These are phyloP conservation scores for Lecanosticta acicola DNA, from an alignment of 2,329 filamentous ascomycete genomes.

Conservation along the genomic window DNA sequence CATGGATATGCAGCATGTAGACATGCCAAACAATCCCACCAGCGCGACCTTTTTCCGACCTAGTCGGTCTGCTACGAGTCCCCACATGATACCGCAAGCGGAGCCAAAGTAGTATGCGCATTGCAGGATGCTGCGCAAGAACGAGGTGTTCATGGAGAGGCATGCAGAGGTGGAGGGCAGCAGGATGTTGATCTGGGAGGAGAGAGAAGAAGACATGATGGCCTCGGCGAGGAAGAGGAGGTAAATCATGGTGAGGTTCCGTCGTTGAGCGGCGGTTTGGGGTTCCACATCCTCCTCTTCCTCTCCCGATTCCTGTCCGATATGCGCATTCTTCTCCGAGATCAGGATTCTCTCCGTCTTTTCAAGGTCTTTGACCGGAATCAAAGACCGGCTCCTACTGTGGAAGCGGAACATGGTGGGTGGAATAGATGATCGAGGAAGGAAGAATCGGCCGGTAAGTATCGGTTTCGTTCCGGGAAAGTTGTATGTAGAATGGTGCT, in stretches of 20 bases:
- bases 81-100: conserved; percentile 42
- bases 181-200: conserved; percentile 44
- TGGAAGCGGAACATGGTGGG: conserved; percentile 41
- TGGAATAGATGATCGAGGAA: background rate
- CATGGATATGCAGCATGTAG: conserved; percentile 43
- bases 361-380: conserved; percentile 41
- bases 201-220: conserved; percentile 46
- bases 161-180: conserved; percentile 41
- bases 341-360: conserved; percentile 30
- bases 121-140: conserved; percentile 44
- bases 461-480: background rate
- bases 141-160: conserved; percentile 41
- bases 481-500: background rate
- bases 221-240: conserved; percentile 46
- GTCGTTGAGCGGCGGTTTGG: conserved; percentile 11
- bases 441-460: background rate
- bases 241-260: conserved; percentile 40
- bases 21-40: conserved; percentile 40
- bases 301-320: conserved; percentile 22
- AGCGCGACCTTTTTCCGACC: conserved; percentile 43
- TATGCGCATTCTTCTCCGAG: conserved; percentile 1
- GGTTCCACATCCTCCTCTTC: conserved; percentile 22
- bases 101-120: conserved; percentile 46
- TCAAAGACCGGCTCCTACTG: conserved; percentile 38
- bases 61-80: conserved; percentile 39